Evolutionary conservation across 805 yeast genomes (phyloP).

Genomic region (Ascoidea tarda): DNA sequence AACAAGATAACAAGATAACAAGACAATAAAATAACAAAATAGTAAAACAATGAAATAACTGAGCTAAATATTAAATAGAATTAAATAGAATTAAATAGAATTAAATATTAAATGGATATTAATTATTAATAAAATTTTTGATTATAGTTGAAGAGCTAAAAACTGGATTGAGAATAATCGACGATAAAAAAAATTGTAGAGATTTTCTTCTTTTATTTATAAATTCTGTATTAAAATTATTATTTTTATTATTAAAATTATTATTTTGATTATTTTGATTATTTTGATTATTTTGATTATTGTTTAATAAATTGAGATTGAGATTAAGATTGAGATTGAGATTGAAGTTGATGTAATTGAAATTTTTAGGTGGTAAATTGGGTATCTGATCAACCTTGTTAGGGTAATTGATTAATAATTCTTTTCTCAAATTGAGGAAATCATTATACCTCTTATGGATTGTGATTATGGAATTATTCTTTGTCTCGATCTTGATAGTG

Average conservation of each 20-base stretch:
- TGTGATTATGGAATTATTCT: slow-evolving; percentile 3
- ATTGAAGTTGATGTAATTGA: neutral
- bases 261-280: no score
- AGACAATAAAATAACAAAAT: no score
- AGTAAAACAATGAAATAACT: no score
- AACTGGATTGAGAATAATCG: slow-evolving; percentile 7
- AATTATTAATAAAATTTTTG: slow-evolving; percentile 4
- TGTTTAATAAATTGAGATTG: no score
- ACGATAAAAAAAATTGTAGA: slow-evolving; percentile 7
- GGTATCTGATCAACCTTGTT: slow-evolving; percentile 6
- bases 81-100: no score
- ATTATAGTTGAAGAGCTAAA: slow-evolving; percentile 6
- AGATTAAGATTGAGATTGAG: no score
- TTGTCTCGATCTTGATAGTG: slow-evolving; percentile 8
- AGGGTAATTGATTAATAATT: slow-evolving; percentile 7
- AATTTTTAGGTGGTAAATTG: slow-evolving; percentile 6
- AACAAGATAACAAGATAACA: no score
- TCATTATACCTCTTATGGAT: slow-evolving; percentile 9
- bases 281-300: no score
- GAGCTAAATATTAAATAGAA: no score
- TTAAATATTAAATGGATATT: no score
- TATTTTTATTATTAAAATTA: no score
- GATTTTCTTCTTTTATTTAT: slow-evolving; percentile 7
- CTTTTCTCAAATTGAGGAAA: slow-evolving; percentile 5
- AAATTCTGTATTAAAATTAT: slow-evolving; percentile 6